Evolutionary conservation across 2,329 filamentous ascomycete genomes (phyloP).

Genomic region (Curvularia verruculosa): DNA sequence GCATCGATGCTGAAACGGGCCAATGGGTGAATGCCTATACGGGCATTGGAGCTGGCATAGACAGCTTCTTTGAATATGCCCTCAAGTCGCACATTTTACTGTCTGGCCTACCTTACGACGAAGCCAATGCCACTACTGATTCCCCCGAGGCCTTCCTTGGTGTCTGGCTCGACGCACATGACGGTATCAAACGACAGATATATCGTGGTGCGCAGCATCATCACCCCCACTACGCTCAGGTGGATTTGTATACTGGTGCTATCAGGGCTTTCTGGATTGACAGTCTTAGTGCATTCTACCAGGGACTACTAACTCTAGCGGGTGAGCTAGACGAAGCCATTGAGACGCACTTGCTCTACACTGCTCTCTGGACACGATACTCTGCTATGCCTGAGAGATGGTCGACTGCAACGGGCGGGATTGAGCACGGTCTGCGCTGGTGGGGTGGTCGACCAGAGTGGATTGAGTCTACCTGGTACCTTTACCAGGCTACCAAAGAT

Average conservation of each 20-base stretch:
- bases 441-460: conserved; percentile 97
- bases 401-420: conserved; percentile 81
- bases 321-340: conserved; percentile 91
- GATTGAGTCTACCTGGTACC: conserved; percentile 93
- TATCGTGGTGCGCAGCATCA: conserved; percentile 76
- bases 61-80: conserved; percentile 98
- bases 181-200: conserved; percentile 88
- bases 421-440: conserved; percentile 88
- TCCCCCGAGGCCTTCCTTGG: conserved; percentile 78
- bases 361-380: conserved; percentile 93
- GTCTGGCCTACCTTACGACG: conserved; percentile 65
- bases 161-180: conserved; percentile 84
- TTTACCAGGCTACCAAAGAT: conserved; percentile 92
- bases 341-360: conserved; percentile 86
- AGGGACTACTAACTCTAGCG: conserved; percentile 82
- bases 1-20: conserved; percentile 89
- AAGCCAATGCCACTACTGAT: conserved; percentile 62
- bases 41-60: conserved; percentile 95
- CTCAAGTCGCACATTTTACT: conserved; percentile 92
- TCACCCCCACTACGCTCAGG: conserved; percentile 92
- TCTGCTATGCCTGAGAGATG: conserved; percentile 93
- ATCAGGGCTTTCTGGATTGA: conserved; percentile 94
- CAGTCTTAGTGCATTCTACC: conserved; percentile 93
- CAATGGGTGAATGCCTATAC: conserved; percentile 87
- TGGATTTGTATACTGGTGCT: conserved; percentile 85